Evolutionary conservation across 2,329 filamentous ascomycete species (phyloP).

Genomic region (Rutstroemia sydowiana): DNA sequence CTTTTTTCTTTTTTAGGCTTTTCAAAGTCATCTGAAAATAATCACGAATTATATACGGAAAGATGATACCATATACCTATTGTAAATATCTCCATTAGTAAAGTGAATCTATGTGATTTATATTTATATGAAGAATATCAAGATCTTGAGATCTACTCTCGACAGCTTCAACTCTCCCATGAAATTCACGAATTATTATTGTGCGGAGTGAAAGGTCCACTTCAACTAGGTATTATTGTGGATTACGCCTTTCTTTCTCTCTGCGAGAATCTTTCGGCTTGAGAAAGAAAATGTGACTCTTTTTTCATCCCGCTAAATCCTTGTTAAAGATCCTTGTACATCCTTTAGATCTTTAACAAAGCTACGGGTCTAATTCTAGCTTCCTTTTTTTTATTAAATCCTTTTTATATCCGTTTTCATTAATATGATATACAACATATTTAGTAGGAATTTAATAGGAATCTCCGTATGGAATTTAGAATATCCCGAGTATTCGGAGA

Average conservation of each 20-base stretch:
- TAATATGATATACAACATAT: not conserved
- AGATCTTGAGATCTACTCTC: too few species aligned
- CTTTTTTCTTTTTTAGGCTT: too few species aligned
- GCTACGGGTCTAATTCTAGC: conserved; percentile 7
- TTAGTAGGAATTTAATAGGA: not conserved
- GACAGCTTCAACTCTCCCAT: too few species aligned
- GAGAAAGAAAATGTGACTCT: conserved; percentile 4
- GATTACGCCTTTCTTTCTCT: not conserved
- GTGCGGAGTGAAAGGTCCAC: too few species aligned
- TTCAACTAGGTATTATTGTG: not conserved
- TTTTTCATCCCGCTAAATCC: not conserved
- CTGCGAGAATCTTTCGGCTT: conserved; percentile 9
- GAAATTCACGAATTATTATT: too few species aligned
- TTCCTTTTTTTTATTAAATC: not conserved
- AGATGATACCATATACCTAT: too few species aligned
- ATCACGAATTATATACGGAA: too few species aligned
- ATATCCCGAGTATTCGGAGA: not conserved
- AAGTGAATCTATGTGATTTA: too few species aligned
- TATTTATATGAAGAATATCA: too few species aligned
- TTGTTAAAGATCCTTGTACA: not conserved
- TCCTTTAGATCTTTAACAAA: not conserved
- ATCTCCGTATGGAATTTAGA: not conserved
- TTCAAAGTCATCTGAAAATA: too few species aligned
- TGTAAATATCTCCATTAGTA: too few species aligned
- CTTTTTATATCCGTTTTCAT: too few species aligned